phyloP scores from a whole-genome alignment of 2,329 filamentous ascomycete species.

The Clonostachys byssicola region DNA sequence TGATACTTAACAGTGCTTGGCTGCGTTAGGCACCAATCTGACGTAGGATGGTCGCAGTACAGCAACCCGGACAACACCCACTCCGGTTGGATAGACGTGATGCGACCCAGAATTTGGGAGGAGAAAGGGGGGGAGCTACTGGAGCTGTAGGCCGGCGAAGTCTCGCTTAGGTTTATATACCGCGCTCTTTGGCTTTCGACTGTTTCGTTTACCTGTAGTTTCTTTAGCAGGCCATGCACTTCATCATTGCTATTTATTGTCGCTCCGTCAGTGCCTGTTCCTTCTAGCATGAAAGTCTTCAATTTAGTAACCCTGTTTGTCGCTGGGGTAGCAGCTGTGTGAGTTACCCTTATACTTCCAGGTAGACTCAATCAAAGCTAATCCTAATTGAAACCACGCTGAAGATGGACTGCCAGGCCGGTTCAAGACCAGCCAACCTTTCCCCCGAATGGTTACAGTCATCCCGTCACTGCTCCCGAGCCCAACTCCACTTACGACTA shows the following conservation, averaged over 20 bases:
- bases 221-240: neutral
- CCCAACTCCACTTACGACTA: constrained; percentile 38
- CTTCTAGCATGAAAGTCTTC: constrained; percentile 2
- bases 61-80: no score
- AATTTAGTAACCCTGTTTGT: constrained; percentile 1
- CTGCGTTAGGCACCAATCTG: no score
- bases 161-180: no score
- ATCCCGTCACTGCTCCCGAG: constrained; percentile 4
- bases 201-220: no score
- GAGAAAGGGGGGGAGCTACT: no score
- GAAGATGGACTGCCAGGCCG: constrained; percentile 4
- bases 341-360: neutral
- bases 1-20: no score
- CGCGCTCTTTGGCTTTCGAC: no score
- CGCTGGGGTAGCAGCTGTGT: constrained; percentile 4
- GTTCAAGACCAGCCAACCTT: constrained; percentile 6
- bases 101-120: no score
- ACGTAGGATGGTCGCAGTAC: no score
- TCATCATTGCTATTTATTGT: neutral
- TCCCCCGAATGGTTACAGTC: constrained; percentile 6
- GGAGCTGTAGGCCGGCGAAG: no score
- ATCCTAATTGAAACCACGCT: neutral
- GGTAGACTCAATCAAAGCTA: neutral
- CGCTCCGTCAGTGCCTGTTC: no score
- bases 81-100: no score